These are phyloP conservation scores for Phaeomoniella chlamydospora DNA, from an alignment of 2,329 filamentous ascomycete species.

Conservation along the genomic window DNA sequence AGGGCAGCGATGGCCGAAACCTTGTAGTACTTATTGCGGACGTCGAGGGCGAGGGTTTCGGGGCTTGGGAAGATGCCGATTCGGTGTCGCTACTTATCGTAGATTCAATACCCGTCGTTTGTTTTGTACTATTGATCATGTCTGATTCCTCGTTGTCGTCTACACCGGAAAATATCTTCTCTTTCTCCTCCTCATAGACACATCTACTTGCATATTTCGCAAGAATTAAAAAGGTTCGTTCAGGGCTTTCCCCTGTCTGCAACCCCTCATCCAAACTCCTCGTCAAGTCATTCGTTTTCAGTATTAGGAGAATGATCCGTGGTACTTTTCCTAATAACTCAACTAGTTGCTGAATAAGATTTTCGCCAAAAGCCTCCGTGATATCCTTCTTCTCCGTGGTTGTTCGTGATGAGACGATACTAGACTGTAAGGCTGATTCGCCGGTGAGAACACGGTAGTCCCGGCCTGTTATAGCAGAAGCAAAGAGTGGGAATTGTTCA, in stretches of 20 bases:
- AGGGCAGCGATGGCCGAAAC: not conserved
- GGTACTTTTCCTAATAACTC: constrained; percentile 80
- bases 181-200: constrained; percentile 47
- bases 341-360: constrained; percentile 76
- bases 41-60: too few relatives aligned
- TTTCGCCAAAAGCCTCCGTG: constrained; percentile 68
- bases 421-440: constrained; percentile 27
- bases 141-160: too few relatives aligned
- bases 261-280: constrained; percentile 79
- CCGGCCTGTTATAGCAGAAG: constrained; percentile 86
- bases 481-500: constrained; percentile 86
- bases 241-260: constrained; percentile 40
- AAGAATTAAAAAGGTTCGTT: constrained; percentile 49
- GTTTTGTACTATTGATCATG: not conserved
- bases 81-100: not conserved
- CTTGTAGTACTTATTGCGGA: not conserved
- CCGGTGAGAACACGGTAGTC: constrained; percentile 65
- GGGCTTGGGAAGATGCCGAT: too few relatives aligned
- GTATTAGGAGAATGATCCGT: constrained; percentile 79
- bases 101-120: not conserved
- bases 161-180: constrained; percentile 20
- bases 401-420: constrained; percentile 41
- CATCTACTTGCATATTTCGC: constrained; percentile 48
- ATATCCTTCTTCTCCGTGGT: constrained; percentile 75
- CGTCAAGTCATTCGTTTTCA: constrained; percentile 96